Evolutionary conservation across 1,284 basidiomycete genomes (phyloP).

Genomic region (Ceratobasidium sp.): DNA sequence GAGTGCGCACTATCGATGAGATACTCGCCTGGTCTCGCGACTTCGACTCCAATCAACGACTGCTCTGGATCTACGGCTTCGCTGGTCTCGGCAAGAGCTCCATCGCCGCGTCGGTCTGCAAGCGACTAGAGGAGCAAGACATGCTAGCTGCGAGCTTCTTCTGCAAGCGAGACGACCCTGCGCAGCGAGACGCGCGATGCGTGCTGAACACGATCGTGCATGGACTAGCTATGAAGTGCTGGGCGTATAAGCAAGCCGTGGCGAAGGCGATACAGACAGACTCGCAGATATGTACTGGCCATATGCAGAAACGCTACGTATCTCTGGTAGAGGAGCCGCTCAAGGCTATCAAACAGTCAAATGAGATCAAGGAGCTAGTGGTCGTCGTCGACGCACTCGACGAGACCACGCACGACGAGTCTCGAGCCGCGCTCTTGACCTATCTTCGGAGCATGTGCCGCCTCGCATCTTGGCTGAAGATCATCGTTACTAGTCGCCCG

Average conservation of each 20-base stretch:
- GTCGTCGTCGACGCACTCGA: conserved; percentile 40
- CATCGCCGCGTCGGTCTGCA: conserved; percentile 52
- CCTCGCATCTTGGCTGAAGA: neutral
- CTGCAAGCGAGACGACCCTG: conserved; percentile 53
- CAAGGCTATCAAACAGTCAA: neutral
- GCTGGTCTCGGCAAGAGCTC: conserved; percentile 53
- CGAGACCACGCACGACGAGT: conserved; percentile 7
- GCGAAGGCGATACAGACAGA: neutral
- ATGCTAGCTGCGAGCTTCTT: conserved; percentile 56
- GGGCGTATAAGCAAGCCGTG: neutral
- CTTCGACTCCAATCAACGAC: neutral
- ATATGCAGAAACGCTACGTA: neutral
- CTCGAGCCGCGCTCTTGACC: neutral
- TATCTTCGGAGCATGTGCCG: neutral
- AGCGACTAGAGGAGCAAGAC: conserved; percentile 25
- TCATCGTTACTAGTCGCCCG: conserved; percentile 15
- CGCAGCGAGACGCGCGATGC: conserved; percentile 14
- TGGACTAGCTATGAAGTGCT: neutral
- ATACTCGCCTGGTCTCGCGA: neutral
- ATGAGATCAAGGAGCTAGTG: neutral
- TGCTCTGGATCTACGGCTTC: conserved; percentile 52
- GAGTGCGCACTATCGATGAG: neutral
- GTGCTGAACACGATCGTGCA: conserved; percentile 35
- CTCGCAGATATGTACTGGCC: neutral
- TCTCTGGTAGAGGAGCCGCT: neutral